Evolutionary conservation across 768 basidiomycete species (phyloP).

Genomic region (Phylloporus sp.): DNA sequence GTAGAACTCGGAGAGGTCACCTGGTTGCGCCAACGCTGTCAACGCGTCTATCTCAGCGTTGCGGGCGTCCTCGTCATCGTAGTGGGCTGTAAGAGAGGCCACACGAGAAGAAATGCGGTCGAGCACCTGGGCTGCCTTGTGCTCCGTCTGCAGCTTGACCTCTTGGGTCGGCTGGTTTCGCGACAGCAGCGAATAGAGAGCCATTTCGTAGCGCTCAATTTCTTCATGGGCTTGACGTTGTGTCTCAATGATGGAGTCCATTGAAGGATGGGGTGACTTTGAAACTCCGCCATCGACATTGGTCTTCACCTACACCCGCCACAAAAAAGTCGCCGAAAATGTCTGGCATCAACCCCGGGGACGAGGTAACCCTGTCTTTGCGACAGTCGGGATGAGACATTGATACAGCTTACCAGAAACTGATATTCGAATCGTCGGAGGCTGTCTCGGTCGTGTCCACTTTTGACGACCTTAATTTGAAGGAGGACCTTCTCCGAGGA

Average conservation of each 20-base stretch:
- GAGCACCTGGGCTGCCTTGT: conserved; percentile 88
- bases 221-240: conserved; percentile 96
- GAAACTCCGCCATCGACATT: conserved; percentile 47
- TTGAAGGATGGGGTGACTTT: conserved; percentile 40
- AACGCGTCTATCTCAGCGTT: conserved; percentile 64
- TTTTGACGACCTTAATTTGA: conserved; percentile 86
- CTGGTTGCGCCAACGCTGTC: conserved; percentile 53
- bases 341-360: conserved; percentile 80
- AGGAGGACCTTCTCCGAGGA: conserved; percentile 92
- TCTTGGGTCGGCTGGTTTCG: conserved; percentile 62
- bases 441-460: conserved; percentile 85
- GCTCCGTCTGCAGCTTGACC: conserved; percentile 67
- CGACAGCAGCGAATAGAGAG: conserved; percentile 79
- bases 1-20: conserved; percentile 93
- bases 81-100: conserved; percentile 61
- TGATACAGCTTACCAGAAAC: conserved; percentile 52
- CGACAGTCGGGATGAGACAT: conserved; percentile 1
- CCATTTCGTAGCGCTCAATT: conserved; percentile 86
- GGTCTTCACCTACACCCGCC: conserved; percentile 27
- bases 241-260: conserved; percentile 95
- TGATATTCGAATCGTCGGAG: conserved; percentile 94
- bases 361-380: conserved; percentile 57
- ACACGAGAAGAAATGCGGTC: conserved; percentile 74
- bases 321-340: conserved; percentile 49
- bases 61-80: conserved; percentile 72